phyloP scores from a whole-genome alignment of 305 asterid species.

The Stenogyne calaminthoides region DNA sequence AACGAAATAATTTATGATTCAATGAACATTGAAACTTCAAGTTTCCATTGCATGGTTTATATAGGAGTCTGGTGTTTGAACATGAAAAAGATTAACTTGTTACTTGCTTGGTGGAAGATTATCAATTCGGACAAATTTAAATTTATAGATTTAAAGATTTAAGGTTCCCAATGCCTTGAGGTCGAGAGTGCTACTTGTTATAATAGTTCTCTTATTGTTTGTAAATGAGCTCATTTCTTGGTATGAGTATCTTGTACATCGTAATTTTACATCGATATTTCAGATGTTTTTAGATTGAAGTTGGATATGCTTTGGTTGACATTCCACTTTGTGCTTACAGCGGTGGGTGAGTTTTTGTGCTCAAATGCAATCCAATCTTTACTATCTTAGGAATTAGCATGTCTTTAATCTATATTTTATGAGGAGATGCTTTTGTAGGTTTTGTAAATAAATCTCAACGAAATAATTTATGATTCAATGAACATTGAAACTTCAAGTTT shows the following conservation, averaged over 20 bases:
- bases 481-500: neutral
- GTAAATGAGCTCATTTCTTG: constrained; percentile 1
- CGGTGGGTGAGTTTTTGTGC: neutral
- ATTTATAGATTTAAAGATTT: neutral
- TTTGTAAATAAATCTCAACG: constrained; percentile 16
- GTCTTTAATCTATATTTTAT: constrained; percentile 10
- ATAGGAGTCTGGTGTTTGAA: neutral
- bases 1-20: neutral
- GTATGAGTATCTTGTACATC: neutral
- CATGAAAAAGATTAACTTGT: too few relatives aligned
- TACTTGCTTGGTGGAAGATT: neutral
- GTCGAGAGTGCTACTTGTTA: constrained; percentile 10
- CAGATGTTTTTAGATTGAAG: constrained; percentile 24
- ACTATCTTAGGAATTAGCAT: constrained; percentile 10
- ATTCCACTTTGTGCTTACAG: constrained; percentile 41
- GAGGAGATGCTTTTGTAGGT: constrained; percentile 3
- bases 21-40: neutral
- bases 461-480: neutral
- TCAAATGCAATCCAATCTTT: neutral
- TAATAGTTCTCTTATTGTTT: constrained; percentile 18
- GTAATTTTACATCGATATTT: neutral
- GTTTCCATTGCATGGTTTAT: constrained; percentile 2
- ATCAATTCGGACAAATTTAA: neutral
- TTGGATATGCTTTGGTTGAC: constrained; percentile 25
- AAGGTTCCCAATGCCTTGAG: neutral